Evolutionary conservation across 2,329 filamentous ascomycete species (phyloP).

Genomic region (Pseudocercospora fijiensis): DNA sequence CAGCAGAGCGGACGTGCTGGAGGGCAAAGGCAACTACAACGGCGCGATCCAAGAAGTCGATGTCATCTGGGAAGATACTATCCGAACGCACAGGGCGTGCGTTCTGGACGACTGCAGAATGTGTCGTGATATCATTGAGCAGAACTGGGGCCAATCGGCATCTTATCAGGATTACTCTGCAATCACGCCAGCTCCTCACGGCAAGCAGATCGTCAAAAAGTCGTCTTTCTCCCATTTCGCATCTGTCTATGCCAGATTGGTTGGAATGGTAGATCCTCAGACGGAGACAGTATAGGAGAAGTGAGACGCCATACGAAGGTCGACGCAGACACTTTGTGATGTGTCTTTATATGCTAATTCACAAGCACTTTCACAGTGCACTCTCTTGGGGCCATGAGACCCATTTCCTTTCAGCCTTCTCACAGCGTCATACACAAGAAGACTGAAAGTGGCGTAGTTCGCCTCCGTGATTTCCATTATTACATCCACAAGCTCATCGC

Average conservation of each 20-base stretch:
- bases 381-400: neutral
- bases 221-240: neutral
- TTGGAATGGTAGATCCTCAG: neutral
- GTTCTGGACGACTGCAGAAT: neutral
- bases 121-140: neutral
- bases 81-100: neutral
- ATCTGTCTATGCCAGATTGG: neutral
- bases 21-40: neutral
- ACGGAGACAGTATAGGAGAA: neutral
- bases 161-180: neutral
- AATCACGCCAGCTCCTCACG: too few relatives aligned
- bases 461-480: conserved; percentile 3
- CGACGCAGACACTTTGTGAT: neutral
- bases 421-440: neutral
- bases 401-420: neutral
- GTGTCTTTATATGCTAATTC: neutral
- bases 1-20: neutral
- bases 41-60: neutral
- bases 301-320: neutral
- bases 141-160: neutral
- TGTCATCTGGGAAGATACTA: neutral
- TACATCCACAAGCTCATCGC: conserved; percentile 7
- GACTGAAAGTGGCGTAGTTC: neutral
- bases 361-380: neutral
- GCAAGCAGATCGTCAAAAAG: too few relatives aligned